Evolutionary conservation across 192 early-diverging fungal species (phyloP), one percentile per base, ranked within the genome.

Genomic region (Backusella sp.): DNA sequence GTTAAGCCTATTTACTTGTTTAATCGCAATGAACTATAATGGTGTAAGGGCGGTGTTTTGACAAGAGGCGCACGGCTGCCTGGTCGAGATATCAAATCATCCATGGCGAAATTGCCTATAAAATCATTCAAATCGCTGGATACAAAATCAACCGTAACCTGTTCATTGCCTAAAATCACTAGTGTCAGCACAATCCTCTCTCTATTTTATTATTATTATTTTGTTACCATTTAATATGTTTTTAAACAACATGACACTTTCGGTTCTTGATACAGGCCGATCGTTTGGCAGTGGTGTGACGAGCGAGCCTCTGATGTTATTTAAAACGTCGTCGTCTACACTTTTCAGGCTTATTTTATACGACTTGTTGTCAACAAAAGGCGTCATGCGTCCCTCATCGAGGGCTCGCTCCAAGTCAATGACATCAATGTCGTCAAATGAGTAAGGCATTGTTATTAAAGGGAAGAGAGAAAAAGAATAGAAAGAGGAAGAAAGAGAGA

Each of bases 201-300:
- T 59, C 59, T 73, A 12, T 72, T 21, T 49, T 72, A 28, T 49
- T 52, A 23, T 70, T 70, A 28, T 21, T 72, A 72, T 72, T 3
- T 36, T 35, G 17, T 34, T 68, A 68, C 35, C 35, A n/a, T 68
- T 68, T 0, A n/a, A 9, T 21, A 32, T 68, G 30, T 36, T 35
- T 68, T 36, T 68, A 36, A 32, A 68, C 14, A 68, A 68, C 34
- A 32, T 36, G 14, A 32, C 35, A 23, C 41, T 28, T 32, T 52
- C 42, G n/a, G 44, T 36, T 56, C 52, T 49, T 44, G 72, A 53
- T 14, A 56, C 21, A 28, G 53, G 32, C 11, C 52, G 36, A 49
- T 49, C 46, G 9, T 14, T 23, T 62, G 56, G 23, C 23, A 62
- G 23, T 62, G 66, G 34, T 19, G 73, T 75, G 7, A 36, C 6